Evolutionary conservation across 352 stramenopile genomes (phyloP), one percentile per base, ranked within the genome.

Genomic region (Globisporangium mamillatum): DNA sequence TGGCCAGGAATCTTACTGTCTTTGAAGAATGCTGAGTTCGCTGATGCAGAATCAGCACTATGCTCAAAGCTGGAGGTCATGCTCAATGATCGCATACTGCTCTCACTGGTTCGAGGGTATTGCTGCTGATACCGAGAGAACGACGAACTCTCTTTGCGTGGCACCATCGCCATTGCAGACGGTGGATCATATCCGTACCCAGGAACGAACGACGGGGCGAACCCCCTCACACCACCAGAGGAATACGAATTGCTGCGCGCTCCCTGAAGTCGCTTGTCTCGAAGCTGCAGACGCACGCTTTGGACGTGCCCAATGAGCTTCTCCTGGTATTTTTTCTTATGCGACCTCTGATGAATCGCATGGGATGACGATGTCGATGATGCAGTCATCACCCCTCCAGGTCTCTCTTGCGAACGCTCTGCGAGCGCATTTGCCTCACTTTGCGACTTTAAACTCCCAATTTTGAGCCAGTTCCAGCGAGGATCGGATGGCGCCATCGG

Each of bases 271-370:
- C 80, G 69, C 58, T 81, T 78, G n/a, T 86, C 68, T 20, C 83
- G 81, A 63, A 91, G 67, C n/a, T 79, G 71, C 20, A 90, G 60
- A n/a, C 77, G 71, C 46, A 74, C 72, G n/a, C 66, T 70, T 75
- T 89, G 83, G 54, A 90, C 77, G 1, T 68, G 76, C 20, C 73
- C 74, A 48, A 75, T 72, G n/a, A 63, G 71, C 36, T 62, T 74
- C 29, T 58, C 60, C 55, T 69, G 67, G 20, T 63, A n/a, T 27
- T 69, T 60, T 10, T 34, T 44, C 56, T 62, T 63, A 20, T 54
- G 38, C 18, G 44, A 53, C 14, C 62, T 34, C 2, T 36, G 22
- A 22, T 29, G 22, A 6, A 32, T 41, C 6, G 48, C 24, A 8
- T 52, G n/a, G 9, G 18, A 24, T 34, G 25, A 63, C 0, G 38